Evolutionary conservation across 2,329 filamentous ascomycete species (phyloP).

Genomic region (Monilinia polystroma): DNA sequence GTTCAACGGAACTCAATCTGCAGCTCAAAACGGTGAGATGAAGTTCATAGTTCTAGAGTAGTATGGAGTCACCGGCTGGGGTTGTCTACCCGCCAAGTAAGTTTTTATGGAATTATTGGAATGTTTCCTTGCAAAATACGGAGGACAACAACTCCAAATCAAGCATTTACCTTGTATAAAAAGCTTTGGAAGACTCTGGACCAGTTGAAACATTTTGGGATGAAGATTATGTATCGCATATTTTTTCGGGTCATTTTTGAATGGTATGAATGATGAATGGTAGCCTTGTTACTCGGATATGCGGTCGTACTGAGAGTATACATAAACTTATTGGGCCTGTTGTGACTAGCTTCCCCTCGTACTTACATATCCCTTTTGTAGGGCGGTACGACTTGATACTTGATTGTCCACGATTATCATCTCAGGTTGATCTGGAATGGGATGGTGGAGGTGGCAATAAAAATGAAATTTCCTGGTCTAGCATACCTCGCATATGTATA

Average conservation of each 20-base stretch:
- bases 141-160: background rate
- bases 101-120: background rate
- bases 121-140: slow-evolving; percentile 1
- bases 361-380: background rate
- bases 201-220: slow-evolving; percentile 8
- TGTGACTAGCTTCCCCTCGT: slow-evolving; percentile 4
- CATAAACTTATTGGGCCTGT: slow-evolving; percentile 9
- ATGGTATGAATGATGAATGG: background rate
- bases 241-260: slow-evolving; percentile 10
- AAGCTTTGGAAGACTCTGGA: slow-evolving; percentile 3
- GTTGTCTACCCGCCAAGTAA: background rate
- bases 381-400: slow-evolving; percentile 5
- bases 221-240: slow-evolving; percentile 9
- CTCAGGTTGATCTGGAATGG: background rate
- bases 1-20: slow-evolving; percentile 10
- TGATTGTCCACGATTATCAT: background rate
- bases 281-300: slow-evolving; percentile 19
- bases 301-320: background rate
- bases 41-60: slow-evolving; percentile 8
- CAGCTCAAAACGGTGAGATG: slow-evolving; percentile 4
- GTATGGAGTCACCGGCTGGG: background rate
- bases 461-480: slow-evolving; percentile 3
- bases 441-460: slow-evolving; percentile 5
- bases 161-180: slow-evolving; percentile 11
- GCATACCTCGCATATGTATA: background rate